Percentiles rank a stretch among this genome's conserved stretches.
These are phyloP conservation scores for Boletus bicolor DNA, from an alignment of 768 basidiomycete species.

Conservation along the genomic window DNA sequence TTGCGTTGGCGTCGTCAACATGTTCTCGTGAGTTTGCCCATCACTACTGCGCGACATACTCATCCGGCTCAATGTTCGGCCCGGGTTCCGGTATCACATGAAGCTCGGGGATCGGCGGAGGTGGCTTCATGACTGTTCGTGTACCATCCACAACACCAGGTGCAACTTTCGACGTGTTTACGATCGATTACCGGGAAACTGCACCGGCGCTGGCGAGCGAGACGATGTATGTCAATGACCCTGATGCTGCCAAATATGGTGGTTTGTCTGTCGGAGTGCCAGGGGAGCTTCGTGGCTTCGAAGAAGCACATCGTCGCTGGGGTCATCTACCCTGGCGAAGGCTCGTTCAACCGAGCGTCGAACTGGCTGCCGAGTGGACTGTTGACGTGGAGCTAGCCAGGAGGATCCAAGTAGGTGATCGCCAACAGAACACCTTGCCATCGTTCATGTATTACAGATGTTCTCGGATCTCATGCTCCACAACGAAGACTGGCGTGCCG, in stretches of 20 bases:
- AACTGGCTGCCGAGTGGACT: conserved; percentile 75
- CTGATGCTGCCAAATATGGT: too few species aligned
- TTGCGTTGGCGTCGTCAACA: conserved; percentile 81
- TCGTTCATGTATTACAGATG: conserved; percentile 31
- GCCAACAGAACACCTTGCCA: neutral
- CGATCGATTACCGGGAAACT: conserved; percentile 54
- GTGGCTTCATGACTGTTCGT: conserved; percentile 83
- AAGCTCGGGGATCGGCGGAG: conserved; percentile 84
- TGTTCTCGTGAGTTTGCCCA: conserved; percentile 69
- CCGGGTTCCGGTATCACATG: neutral
- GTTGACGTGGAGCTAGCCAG: conserved; percentile 75
- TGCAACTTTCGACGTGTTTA: conserved; percentile 56
- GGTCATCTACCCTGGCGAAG: conserved; percentile 76
- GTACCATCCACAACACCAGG: conserved; percentile 51
- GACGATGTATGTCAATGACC: too few species aligned
- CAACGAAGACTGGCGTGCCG: conserved; percentile 70
- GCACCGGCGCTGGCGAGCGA: too few species aligned
- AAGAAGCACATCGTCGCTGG: conserved; percentile 49
- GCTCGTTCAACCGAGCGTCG: conserved; percentile 70
- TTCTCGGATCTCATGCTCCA: conserved; percentile 56
- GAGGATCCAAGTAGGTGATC: conserved; percentile 58
- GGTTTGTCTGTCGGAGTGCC: too few species aligned
- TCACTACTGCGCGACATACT: neutral
- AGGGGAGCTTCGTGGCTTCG: too few species aligned
- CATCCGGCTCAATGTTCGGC: conserved; percentile 5